phyloP scores from a whole-genome alignment of 2,329 filamentous ascomycete species.

The Aspergillaceae sp. region DNA sequence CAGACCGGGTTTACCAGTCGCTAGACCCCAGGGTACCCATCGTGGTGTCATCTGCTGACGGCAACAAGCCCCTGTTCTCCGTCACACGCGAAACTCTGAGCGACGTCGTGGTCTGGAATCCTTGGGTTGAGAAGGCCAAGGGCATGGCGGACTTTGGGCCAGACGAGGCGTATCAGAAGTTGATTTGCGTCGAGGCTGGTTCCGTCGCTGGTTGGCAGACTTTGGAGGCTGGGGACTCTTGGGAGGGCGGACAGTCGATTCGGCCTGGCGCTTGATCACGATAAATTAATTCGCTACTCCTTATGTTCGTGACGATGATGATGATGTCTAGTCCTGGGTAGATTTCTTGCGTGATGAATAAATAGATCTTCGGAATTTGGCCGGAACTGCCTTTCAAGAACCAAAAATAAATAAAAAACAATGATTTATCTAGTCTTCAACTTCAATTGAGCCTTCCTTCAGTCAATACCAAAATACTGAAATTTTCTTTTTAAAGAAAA shows the following conservation, averaged over 20 bases:
- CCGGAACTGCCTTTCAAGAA: background rate
- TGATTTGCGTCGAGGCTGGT: constrained; percentile 91
- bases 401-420: background rate
- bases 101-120: constrained; percentile 95
- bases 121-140: constrained; percentile 77
- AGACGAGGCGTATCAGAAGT: constrained; percentile 81
- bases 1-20: constrained; percentile 75
- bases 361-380: background rate
- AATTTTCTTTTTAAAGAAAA: background rate
- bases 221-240: constrained; percentile 68
- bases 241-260: constrained; percentile 55
- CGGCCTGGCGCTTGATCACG: constrained; percentile 23
- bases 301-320: background rate
- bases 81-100: constrained; percentile 75
- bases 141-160: constrained; percentile 80
- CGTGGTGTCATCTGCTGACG: constrained; percentile 37
- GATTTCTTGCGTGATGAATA: background rate
- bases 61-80: constrained; percentile 55
- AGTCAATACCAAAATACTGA: background rate
- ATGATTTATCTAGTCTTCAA: background rate
- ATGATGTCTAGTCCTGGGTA: background rate
- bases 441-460: background rate
- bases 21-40: constrained; percentile 45
- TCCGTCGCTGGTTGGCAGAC: constrained; percentile 73
- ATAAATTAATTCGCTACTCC: background rate